A percentile compares a stretch with the other conserved stretches of the same genome.
Evolutionary conservation across 2,329 filamentous ascomycete species (phyloP).

Genomic region (Didymella exigua): DNA sequence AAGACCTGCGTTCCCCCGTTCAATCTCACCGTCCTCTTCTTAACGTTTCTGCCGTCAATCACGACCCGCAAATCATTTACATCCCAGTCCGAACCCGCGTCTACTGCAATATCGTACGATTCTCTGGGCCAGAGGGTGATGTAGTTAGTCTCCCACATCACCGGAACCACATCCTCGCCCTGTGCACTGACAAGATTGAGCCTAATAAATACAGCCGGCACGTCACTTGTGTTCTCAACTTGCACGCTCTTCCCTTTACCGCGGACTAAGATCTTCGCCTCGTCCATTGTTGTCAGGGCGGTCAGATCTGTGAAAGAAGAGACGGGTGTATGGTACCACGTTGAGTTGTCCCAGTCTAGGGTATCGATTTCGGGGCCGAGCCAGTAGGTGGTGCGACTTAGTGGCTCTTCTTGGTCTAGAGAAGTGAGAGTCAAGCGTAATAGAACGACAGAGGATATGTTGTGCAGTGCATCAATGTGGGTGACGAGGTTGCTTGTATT

Average conservation of each 20-base stretch:
- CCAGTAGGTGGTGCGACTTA: conserved; percentile 69
- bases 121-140: conserved; percentile 65
- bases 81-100: background rate
- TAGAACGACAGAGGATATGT: conserved; percentile 55
- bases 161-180: conserved; percentile 56
- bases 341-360: conserved; percentile 62
- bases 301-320: conserved; percentile 57
- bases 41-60: conserved; percentile 22
- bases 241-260: conserved; percentile 42
- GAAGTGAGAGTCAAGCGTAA: conserved; percentile 56
- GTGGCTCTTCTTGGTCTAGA: conserved; percentile 15
- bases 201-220: conserved; percentile 65
- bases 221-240: conserved; percentile 58
- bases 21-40: conserved; percentile 9
- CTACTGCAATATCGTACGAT: conserved; percentile 18
- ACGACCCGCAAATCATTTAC: conserved; percentile 8
- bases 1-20: conserved; percentile 13
- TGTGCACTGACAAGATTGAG: conserved; percentile 56
- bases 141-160: conserved; percentile 68
- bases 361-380: conserved; percentile 54
- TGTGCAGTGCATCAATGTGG: conserved; percentile 28
- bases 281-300: conserved; percentile 45
- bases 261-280: conserved; percentile 13
- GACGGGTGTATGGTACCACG: conserved; percentile 66
- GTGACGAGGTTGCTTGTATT: conserved; percentile 46